Evolutionary conservation across 768 basidiomycete genomes (phyloP).

Genomic region (Pleurotus cornucopiae): DNA sequence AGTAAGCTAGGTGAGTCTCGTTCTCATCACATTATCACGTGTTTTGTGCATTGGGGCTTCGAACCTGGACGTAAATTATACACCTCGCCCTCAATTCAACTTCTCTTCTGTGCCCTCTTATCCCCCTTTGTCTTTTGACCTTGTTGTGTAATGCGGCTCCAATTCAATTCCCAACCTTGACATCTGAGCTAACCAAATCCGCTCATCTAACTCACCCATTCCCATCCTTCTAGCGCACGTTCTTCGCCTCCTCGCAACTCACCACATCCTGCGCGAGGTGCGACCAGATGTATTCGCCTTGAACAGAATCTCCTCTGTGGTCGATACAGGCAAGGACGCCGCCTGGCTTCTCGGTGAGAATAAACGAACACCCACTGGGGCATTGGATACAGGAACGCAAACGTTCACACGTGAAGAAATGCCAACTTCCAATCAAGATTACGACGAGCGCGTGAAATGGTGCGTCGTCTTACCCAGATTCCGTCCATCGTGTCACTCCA

Average conservation of each 20-base stretch:
- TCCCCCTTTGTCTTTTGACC: neutral
- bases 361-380: neutral
- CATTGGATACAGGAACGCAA: neutral
- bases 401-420: neutral
- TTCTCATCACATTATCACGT: neutral
- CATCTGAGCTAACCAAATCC: slow-evolving; percentile 2
- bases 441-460: neutral
- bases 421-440: neutral
- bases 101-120: slow-evolving; percentile 4
- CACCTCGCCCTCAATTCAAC: neutral
- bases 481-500: too few relatives aligned
- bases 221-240: slow-evolving; percentile 48
- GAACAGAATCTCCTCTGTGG: slow-evolving; percentile 63
- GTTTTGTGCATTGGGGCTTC: neutral
- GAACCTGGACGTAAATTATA: slow-evolving; percentile 7
- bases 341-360: slow-evolving; percentile 3
- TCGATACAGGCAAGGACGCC: slow-evolving; percentile 62
- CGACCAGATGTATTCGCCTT: slow-evolving; percentile 69
- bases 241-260: slow-evolving; percentile 73
- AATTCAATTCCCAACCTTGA: neutral
- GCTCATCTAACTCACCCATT: neutral
- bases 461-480: too few relatives aligned
- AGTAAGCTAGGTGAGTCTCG: slow-evolving; percentile 45
- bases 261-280: slow-evolving; percentile 69
- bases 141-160: neutral